Conservation (phyloP, 345 rosid species). For the Eucalyptus lansdowneana region DNA sequence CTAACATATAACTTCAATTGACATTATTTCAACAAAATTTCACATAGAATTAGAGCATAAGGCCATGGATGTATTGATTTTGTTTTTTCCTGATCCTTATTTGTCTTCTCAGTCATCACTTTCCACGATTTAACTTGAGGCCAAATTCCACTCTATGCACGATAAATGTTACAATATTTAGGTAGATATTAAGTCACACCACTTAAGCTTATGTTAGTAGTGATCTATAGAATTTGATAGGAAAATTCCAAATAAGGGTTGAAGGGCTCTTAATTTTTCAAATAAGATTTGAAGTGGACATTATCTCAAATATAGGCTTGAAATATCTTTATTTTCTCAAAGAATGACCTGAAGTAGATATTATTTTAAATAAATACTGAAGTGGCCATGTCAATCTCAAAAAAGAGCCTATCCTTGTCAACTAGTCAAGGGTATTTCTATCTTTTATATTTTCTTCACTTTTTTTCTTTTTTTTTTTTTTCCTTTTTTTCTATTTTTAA, state of each 20-base stretch:
- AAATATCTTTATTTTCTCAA: no score
- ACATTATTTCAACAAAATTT: neutral
- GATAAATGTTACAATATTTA: neutral
- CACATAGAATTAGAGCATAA: neutral
- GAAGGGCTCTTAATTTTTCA: no score
- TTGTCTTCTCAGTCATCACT: neutral
- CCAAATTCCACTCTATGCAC: neutral
- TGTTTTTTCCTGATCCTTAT: neutral
- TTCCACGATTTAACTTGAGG: neutral
- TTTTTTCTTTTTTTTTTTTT: no score
- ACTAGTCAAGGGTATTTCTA: no score
- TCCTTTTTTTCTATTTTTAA: no score
- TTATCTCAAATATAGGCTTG: no score
- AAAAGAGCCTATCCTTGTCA: fast-evolving
- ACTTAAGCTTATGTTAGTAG: neutral
- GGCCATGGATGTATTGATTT: neutral
- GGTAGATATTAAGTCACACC: neutral
- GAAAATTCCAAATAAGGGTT: no score
- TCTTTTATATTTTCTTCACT: no score
- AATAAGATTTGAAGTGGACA: no score
- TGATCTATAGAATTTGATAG: neutral
- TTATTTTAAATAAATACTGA: no score
- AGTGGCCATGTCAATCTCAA: fast-evolving
- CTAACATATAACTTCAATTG: neutral
- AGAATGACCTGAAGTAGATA: fast-evolving